Base-by-base conservation (phyloP, 2,329 filamentous ascomycete species). In the Pyrenophora graminea region DNA sequence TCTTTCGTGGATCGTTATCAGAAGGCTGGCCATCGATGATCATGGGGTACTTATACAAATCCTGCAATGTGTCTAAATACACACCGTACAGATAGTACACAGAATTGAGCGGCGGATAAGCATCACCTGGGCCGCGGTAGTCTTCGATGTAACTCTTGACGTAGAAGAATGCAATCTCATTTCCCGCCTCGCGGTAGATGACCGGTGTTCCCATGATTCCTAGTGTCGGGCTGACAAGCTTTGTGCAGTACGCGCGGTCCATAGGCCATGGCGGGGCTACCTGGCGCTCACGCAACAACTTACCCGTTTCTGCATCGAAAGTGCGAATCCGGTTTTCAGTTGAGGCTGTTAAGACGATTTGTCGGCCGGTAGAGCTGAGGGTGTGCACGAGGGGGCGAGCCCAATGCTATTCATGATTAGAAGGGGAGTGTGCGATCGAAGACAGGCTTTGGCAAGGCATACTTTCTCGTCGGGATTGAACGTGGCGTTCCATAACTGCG, bases 361-460 rank as follows among this genome's bases (percentile, higher is more conserved):
- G 56, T 7, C 49, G 52, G 23, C 53, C 53, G 3, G 53, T 57
- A 0, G 58, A 65, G 4, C 60, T 53, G 6, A 77, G 76, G 1
- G 76, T 79, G 46, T 76, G 78, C 0, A 77, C 67, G 8, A 79
- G 58, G 6, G 80, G 80, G 57, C 81, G 77, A 33, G 80, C 51
- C 71, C 79, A 74, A 72, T 81, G 78, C 54, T 58, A 60, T 31
- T 15, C 5, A 10, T 7, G 6, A 37, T 30, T 3, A 41, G n/a
- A 6, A 31, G 36, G n/a, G 6, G 3, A n/a, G 6, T 12, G 6
- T 25, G 5, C n/a, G 7, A 8, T 6, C 3, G 8, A n/a, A 30
- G 49, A n/a, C 0, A 5, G 23, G 7, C 23, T 25, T 7, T 9
- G 21, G n/a, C 39, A 7, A 15, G 2, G n/a, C 10, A 9, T 46